Percentiles rank a stretch among this genome's conserved stretches.
Evolutionary conservation across 108 stramenopile species (phyloP).

Genomic region (Pseudonitzschia pungens): DNA sequence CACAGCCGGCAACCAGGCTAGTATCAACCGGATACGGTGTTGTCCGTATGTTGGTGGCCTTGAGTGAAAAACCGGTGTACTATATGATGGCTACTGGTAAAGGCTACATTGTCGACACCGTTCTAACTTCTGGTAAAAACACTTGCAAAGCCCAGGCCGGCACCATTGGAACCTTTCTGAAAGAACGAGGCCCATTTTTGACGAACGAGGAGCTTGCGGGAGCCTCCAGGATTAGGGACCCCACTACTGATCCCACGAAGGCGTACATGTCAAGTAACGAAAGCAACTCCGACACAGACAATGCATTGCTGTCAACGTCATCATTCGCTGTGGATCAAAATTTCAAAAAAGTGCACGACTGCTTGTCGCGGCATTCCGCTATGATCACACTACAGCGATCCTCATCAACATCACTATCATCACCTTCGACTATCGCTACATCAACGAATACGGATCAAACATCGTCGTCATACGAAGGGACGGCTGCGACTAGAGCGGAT

Average conservation of each 20-base stretch:
- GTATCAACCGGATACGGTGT: too few species aligned
- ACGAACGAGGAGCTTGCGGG: slow-evolving; percentile 20
- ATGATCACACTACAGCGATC: slow-evolving; percentile 24
- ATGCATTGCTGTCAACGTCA: neutral
- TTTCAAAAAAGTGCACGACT: slow-evolving; percentile 23
- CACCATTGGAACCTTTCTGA: slow-evolving; percentile 20
- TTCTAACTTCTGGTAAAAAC: neutral
- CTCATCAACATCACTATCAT: slow-evolving; percentile 3
- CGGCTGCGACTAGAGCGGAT: neutral
- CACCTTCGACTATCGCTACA: neutral
- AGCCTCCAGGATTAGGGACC: neutral
- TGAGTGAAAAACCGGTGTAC: too few species aligned
- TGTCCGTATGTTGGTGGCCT: too few species aligned
- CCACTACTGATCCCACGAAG: neutral
- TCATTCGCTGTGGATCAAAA: neutral
- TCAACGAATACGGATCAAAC: neutral
- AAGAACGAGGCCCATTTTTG: slow-evolving; percentile 15
- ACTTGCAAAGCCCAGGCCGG: slow-evolving; percentile 12
- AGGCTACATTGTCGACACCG: neutral
- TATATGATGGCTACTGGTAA: neutral
- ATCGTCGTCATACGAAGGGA: neutral
- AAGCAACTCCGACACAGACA: too few species aligned
- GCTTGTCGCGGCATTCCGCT: slow-evolving; percentile 22
- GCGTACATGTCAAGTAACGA: neutral
- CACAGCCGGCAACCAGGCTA: neutral